Evolutionary conservation across 1,139 yeast genomes (phyloP).

Genomic region (Sugiyamaella paludigena): DNA sequence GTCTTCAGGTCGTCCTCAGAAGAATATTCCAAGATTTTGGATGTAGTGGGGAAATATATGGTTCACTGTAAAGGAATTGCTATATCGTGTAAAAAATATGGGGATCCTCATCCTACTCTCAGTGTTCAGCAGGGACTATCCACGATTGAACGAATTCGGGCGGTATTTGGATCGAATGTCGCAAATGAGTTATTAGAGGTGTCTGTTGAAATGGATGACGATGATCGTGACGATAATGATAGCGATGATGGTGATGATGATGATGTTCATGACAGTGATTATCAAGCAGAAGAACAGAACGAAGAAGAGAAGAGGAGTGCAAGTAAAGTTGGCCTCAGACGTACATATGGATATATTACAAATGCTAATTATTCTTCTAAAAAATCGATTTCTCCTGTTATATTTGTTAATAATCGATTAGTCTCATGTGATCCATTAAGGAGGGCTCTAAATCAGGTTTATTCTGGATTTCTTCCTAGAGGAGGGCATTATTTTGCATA

Average conservation of each 20-base stretch:
- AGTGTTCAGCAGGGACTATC: constrained; percentile 25
- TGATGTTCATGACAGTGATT: not conserved
- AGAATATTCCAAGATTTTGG: constrained; percentile 73
- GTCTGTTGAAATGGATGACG: constrained; percentile 30
- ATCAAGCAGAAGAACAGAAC: too few species aligned
- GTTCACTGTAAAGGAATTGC: constrained; percentile 70
- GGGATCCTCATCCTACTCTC: constrained; percentile 45
- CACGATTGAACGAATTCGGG: constrained; percentile 61
- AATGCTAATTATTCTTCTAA: constrained; percentile 71
- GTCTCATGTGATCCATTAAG: constrained; percentile 80
- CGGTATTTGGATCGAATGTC: constrained; percentile 66
- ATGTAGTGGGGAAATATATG: constrained; percentile 81
- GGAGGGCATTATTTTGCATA: constrained; percentile 80
- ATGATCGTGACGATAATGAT: constrained; percentile 3
- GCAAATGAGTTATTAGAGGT: constrained; percentile 64
- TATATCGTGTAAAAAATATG: constrained; percentile 73
- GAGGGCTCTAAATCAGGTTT: constrained; percentile 65
- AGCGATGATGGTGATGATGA: constrained; percentile 19
- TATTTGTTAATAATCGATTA: constrained; percentile 76
- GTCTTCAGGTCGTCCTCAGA: constrained; percentile 58
- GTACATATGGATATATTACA: constrained; percentile 61
- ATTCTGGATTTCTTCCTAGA: constrained; percentile 68
- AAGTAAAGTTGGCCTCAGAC: constrained; percentile 47
- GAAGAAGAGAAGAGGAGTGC: not conserved
- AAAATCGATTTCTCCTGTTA: constrained; percentile 62